A percentile compares a stretch with the other conserved stretches of the same genome.
phyloP scores from a whole-genome alignment of 257 asterid genomes.

The Thymus quinquecostatus region DNA sequence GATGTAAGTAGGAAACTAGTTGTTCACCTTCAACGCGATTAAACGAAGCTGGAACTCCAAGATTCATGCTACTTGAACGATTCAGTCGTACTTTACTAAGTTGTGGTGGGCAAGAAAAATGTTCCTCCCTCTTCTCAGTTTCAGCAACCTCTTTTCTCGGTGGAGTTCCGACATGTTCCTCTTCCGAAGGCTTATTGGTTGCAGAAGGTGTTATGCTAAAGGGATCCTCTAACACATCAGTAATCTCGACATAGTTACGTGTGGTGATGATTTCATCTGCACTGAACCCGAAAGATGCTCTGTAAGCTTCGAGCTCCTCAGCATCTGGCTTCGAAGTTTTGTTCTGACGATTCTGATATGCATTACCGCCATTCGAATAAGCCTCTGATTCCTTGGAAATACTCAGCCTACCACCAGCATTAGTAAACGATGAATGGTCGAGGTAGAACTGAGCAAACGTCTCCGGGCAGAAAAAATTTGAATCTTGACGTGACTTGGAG shows the following conservation, averaged over 20 bases:
- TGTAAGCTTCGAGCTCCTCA: constrained; percentile 93
- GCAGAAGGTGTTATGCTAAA: constrained; percentile 70
- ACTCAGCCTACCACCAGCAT: constrained; percentile 90
- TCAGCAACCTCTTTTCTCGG: constrained; percentile 42
- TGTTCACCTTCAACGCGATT: constrained; percentile 49
- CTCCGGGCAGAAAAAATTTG: constrained; percentile 97
- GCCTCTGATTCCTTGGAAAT: constrained; percentile 89
- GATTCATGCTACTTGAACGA: constrained; percentile 37
- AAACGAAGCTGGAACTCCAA: constrained; percentile 38
- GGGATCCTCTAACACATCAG: constrained; percentile 76
- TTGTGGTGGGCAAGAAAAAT: constrained; percentile 45
- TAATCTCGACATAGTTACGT: constrained; percentile 82
- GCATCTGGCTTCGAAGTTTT: constrained; percentile 73
- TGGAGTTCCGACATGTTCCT: constrained; percentile 42
- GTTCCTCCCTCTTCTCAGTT: constrained; percentile 38
- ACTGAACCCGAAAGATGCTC: constrained; percentile 99
- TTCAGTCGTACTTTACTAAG: constrained; percentile 46
- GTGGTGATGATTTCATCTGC: constrained; percentile 94
- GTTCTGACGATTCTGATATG: constrained; percentile 73
- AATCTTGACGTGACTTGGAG: constrained; percentile 66
- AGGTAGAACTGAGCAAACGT: constrained; percentile 96
- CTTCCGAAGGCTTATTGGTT: constrained; percentile 44
- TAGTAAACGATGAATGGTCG: constrained; percentile 80
- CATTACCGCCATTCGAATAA: constrained; percentile 63
- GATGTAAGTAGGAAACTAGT: constrained; percentile 9